Evolutionary conservation across 192 early-diverging fungal genomes (phyloP).

Genomic region (Phycomyces nitens): DNA sequence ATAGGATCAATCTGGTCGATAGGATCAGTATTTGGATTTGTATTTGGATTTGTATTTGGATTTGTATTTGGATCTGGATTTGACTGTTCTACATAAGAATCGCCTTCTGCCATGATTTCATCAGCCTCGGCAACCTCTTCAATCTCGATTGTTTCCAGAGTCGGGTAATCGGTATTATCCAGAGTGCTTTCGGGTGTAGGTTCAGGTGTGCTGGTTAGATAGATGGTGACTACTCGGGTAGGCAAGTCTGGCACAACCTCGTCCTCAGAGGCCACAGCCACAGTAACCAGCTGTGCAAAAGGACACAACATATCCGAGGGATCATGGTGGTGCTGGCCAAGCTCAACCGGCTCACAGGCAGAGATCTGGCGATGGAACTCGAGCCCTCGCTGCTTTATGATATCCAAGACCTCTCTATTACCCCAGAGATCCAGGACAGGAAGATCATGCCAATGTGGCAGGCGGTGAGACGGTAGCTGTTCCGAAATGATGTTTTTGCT

Average conservation of each 20-base stretch:
- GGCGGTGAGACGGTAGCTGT: constrained; percentile 32
- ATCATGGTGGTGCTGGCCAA: constrained; percentile 14
- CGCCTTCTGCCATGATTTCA: too few species aligned
- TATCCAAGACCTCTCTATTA: not conserved
- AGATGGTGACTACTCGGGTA: constrained; percentile 13
- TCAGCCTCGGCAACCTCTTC: too few species aligned
- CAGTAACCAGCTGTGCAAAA: constrained; percentile 19
- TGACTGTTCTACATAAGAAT: too few species aligned
- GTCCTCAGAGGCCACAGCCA: constrained; percentile 10
- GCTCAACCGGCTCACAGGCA: constrained; percentile 28
- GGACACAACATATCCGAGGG: constrained; percentile 41
- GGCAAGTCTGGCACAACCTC: constrained; percentile 15
- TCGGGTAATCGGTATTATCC: too few species aligned
- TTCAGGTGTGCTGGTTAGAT: not conserved
- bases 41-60: too few species aligned
- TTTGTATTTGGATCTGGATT: too few species aligned
- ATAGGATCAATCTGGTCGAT: too few species aligned
- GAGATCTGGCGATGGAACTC: constrained; percentile 40
- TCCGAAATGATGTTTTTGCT: constrained; percentile 26
- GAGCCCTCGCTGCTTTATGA: constrained; percentile 28
- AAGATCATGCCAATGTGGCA: constrained; percentile 39
- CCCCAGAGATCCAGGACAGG: constrained; percentile 51
- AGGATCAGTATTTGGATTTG: too few species aligned
- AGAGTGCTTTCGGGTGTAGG: not conserved
- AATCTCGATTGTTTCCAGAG: too few species aligned